These are phyloP conservation scores for Fragaria iinumae DNA, from an alignment of 306 rosid genomes.

Conservation along the genomic window DNA sequence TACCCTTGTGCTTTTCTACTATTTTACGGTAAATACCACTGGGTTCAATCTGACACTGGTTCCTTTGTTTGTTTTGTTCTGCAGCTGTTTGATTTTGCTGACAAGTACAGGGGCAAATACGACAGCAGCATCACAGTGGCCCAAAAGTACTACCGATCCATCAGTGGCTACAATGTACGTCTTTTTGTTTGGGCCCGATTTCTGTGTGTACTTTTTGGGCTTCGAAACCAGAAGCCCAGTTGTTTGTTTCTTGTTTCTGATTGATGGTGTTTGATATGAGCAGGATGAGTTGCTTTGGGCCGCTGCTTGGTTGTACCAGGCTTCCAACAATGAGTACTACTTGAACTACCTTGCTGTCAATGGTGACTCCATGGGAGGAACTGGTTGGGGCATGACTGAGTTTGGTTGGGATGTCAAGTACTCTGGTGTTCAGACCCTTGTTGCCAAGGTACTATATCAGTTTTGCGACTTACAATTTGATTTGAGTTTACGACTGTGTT, in stretches of 20 bases:
- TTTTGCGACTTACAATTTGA: not conserved
- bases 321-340: slow-evolving; percentile 68
- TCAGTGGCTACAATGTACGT: slow-evolving; percentile 89
- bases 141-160: slow-evolving; percentile 79
- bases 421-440: slow-evolving; percentile 86
- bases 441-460: slow-evolving; percentile 58
- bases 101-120: slow-evolving; percentile 89
- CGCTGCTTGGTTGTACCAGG: slow-evolving; percentile 96
- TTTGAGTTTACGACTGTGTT: not conserved
- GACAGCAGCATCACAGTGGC: slow-evolving; percentile 83
- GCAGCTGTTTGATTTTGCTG: slow-evolving; percentile 92
- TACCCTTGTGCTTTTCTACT: not conserved
- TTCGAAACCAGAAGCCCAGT: not conserved
- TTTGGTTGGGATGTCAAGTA: slow-evolving; percentile 96
- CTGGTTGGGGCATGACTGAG: slow-evolving; percentile 90
- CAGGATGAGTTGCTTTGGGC: slow-evolving; percentile 98
- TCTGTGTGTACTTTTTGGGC: not conserved
- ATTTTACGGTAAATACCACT: not conserved
- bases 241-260: not conserved
- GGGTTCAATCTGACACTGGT: not conserved
- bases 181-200: not conserved
- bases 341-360: slow-evolving; percentile 78
- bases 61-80: not conserved
- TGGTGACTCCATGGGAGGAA: slow-evolving; percentile 86
- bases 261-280: not conserved